Base-by-base conservation (phyloP, 2,329 filamentous ascomycete genomes). In the Volutella citrinella region DNA sequence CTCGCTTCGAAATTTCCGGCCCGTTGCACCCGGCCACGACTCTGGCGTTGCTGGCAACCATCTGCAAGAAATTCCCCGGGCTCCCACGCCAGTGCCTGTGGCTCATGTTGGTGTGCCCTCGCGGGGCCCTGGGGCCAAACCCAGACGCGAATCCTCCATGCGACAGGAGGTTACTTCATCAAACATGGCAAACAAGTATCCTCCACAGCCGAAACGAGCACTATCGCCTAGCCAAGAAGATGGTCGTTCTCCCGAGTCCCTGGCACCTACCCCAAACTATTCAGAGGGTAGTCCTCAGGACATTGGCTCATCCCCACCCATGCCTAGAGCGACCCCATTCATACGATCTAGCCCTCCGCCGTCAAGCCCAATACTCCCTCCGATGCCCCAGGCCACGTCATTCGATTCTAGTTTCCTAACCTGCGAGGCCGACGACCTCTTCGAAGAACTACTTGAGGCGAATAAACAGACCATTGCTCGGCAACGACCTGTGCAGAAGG, bases 291-390 rank as follows among this genome's bases (percentile, higher is more conserved):
- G 88, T 32, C 84, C 88, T 5, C 80, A 80, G 30, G 86, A 87
- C 34, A 87, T 97, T 49, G 85, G 85, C 3, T 97, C 93, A 1
- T 97, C 91, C 5, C 91, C 91, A 11, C 93, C 93, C 2, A 72
- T 94, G 2, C 80, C 89, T 43, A 75, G 78, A 45, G 74, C 74
- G 22, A 68, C 71, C 19, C 62, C 70, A 26, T 80, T 70, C 46
- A 65, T 73, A 19, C 69, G 58, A 31, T 77, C 75, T 3, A 80
- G 77, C 38, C 81, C 84, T 5, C 77, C 79, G 18, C 78, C 82
- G 17, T 95, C 90, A 3, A 97, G 91, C 55, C 93, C 91, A 3
- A 74, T 80, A 26, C 70, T 89, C 30, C 79, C 79, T 7, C 76
- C 78, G 1, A 80, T 82, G 68, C 74, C 69, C 1, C 65, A 72